Evolutionary conservation across 208 protist species (phyloP), one percentile per base, ranked within the genome.

Genomic region (Wallacemonas sp.): DNA sequence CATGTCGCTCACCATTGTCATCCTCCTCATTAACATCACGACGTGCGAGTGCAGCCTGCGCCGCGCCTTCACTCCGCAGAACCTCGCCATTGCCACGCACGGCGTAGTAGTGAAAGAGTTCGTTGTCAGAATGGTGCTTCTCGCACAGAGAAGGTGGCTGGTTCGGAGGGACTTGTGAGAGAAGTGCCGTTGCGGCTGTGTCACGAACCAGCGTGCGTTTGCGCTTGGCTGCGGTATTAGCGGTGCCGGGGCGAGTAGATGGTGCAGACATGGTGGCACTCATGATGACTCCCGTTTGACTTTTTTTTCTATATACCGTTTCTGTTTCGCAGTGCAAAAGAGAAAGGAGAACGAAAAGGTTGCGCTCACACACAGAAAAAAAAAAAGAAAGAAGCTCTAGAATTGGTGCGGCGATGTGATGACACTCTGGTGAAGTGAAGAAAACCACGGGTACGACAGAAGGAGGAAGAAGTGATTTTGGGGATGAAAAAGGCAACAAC

Each of bases 91-190:
- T 62, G 0, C 82, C 82, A n/a, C 82, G 70, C 53, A 77, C 31
- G 24, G 72, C 61, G 34, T 88, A 88, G 66, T 84, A 88, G 36
- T 73, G 58, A 28, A 88, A 85, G 26, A 85, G 69, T 31, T 79
- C 62, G 39, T 69, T 67, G 6, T 47, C 51, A 12, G 64, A 36
- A 24, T 63, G 15, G 24, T 38, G 38, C 28, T 75, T 65, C 22
- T 69, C 53, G 14, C 41, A 41, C 17, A 81, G 67, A 27, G 71
- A 63, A 2, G 71, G 63, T 6, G 42, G 62, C 51, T 12, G n/a
- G n/a, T 19, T 31, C 17, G n/a, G 45, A 4, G 66, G 62, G 12
- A 33, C 24, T 2, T 36, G 21, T 33, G 44, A 66, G 22, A 58
- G 33, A 22, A 49, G 41, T 12, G 61, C 22, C 19, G 42, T 38